Evolutionary conservation across 2,329 filamentous ascomycete species (phyloP), one percentile per base, ranked within the genome.

Genomic region (Westerdykella aurantiaca): DNA sequence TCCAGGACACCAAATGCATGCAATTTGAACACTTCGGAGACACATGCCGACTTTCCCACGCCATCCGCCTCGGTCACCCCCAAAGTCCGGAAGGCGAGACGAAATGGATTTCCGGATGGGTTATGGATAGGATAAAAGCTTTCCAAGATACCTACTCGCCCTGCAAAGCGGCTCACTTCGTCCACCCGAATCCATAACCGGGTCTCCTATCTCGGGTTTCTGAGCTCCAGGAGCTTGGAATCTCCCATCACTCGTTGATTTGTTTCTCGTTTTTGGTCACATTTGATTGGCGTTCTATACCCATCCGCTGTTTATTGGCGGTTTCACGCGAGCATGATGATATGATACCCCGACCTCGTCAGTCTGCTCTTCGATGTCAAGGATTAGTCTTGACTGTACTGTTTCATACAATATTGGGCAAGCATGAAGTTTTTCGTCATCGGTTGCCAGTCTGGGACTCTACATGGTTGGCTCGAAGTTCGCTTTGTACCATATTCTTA

Each of bases 231-330:
- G 37, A 31, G 31, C 40, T 37, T 13, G 43, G 44, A 51, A 41
- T 38, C 23, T 6, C 31, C 22, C 41, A 51, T 54, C 25, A 56
- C 40, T 34, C 46, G 41, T 41, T 43, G 51, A 42, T 41, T 47
- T 52, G 46, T 47, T 52, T 46, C 46, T 53, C 42, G 47, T 48
- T 52, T 56, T 47, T 47, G 38, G 47, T 55, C 56, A 59, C 33
- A 35, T 35, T 64, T 51, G 47, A 47, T 48, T 47, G 60, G 60
- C 61, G 60, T 63, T 64, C 50, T 55, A 64, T 62, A 64, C 57
- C 61, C 58, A 40, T 35, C 13, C 25, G 25, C 25, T 21, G 18
- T 21, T 12, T 29, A 29, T 12, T 29, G 25, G 25, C 25, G 25
- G 25, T 9, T 29, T 29, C 25, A 29, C 25, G 25, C 7, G 25